Base-by-base conservation (phyloP, 1,139 yeast genomes). In the Waltiozyma sp. region DNA sequence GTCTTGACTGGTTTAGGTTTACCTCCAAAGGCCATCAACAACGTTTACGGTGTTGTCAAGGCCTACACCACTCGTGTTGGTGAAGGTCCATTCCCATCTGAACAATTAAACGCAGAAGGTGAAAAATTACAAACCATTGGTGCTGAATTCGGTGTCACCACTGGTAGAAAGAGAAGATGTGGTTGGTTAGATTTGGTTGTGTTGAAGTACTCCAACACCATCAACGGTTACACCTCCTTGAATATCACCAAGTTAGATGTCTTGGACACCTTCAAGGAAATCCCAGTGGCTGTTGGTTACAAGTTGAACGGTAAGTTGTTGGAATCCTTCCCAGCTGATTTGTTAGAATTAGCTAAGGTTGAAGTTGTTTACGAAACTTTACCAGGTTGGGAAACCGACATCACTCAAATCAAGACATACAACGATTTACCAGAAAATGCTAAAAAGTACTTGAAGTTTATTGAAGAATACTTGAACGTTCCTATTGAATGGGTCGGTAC, bases 31-130 rank as follows among this genome's bases (percentile, higher is more conserved):
- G 69, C 79, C 51, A 82, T 91, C 56, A 75, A 72, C 44, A 81
- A 87, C 61, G 72, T 88, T 40, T 87, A 82, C 61, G 99, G 99
- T 64, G 98, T 91, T 38, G 97, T 89, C 44, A 91, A 91, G 71
- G 98, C 98, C 39, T 91, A 91, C 66, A 93, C 98, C 41, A 91
- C 98, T 38, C 80, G 99, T 67, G 99, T 91, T 46, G 99, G 99
- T 58, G 97, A 88, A 60, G 99, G 99, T 50, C 98, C 99, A 34
- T 91, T 91, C 84, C 97, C 99, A 49, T 82, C 97, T 46, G 99
- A 91, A 68, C 97, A 89, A 64, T 75, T 89, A 62, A 88, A 91
- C 63, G 79, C 70, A 38, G 76, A 70, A 43, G 99, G 99, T 58
- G 95, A 84, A 59, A 77, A 79, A 51, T 73, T 91, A 59, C 98